These are phyloP conservation scores for Cladorrhinum sp. DNA, from an alignment of 2,329 filamentous ascomycete genomes.

Conservation along the genomic window DNA sequence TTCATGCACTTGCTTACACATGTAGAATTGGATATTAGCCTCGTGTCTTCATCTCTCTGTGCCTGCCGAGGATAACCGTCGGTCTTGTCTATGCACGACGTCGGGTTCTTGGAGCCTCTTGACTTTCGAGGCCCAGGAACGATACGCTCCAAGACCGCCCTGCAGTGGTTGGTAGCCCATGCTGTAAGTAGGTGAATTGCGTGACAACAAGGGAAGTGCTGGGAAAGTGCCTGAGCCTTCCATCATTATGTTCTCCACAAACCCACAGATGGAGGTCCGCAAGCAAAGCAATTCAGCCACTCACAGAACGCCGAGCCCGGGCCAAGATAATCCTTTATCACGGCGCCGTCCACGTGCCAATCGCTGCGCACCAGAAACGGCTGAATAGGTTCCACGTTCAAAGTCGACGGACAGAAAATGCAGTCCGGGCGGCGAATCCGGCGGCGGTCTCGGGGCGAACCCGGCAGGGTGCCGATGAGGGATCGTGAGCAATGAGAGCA, in stretches of 20 bases:
- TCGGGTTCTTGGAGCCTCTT: not conserved
- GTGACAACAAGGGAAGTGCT: not conserved
- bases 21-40: not conserved
- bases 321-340: conserved; percentile 6
- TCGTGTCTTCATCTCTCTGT: not conserved
- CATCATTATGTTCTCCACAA: not conserved
- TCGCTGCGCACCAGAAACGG: not conserved
- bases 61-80: conserved; percentile 7
- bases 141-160: not conserved
- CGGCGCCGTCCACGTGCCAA: conserved; percentile 5
- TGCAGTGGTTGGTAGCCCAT: not conserved
- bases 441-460: not conserved
- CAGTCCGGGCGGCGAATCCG: not conserved
- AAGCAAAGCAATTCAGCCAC: conserved; percentile 4
- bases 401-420: not conserved
- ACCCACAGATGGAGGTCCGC: not conserved
- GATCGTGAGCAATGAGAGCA: not conserved
- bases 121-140: not conserved
- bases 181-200: not conserved
- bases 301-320: conserved; percentile 3
- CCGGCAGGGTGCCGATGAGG: not conserved
- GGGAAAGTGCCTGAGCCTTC: not conserved
- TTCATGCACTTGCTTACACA: not conserved
- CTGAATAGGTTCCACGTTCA: not conserved
- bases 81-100: not conserved